Evolutionary conservation across 208 protist species (phyloP).

Genomic region (Trichomonas vaginalis): DNA sequence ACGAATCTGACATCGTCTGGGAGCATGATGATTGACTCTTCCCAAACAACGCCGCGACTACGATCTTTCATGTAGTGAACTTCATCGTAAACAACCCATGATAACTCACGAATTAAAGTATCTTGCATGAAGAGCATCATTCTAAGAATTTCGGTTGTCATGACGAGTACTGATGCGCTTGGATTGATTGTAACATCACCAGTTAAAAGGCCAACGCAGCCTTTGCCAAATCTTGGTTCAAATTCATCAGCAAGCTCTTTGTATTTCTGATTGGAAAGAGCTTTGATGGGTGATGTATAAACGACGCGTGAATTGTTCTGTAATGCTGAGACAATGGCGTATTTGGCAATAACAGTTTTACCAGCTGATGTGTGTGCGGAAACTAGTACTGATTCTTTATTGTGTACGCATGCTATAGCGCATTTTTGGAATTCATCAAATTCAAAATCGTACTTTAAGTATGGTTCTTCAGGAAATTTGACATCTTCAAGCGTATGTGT

Average conservation of each 20-base stretch:
- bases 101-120: constrained; percentile 43
- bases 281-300: constrained; percentile 99
- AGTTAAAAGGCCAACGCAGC: constrained; percentile 67
- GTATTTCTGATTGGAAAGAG: constrained; percentile 99
- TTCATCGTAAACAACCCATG: constrained; percentile 61
- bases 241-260: constrained; percentile 45
- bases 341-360: constrained; percentile 98
- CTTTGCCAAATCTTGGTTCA: constrained; percentile 31
- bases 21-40: constrained; percentile 98
- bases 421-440: constrained; percentile 8
- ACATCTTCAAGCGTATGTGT: neutral
- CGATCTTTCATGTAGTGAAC: constrained; percentile 98
- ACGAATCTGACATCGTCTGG: constrained; percentile 89
- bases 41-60: constrained; percentile 96
- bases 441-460: neutral
- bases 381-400: constrained; percentile 87
- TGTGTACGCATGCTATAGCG: constrained; percentile 31
- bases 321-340: constrained; percentile 91
- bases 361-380: constrained; percentile 98
- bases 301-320: constrained; percentile 90
- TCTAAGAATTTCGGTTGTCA: constrained; percentile 56
- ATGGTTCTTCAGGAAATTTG: neutral
- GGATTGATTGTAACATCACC: constrained; percentile 61
- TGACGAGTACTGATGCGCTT: constrained; percentile 33
- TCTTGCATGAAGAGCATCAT: constrained; percentile 46